Evolutionary conservation across 176 grass and related monocot genomes (phyloP).

Genomic region (Elymus sibiricus): DNA sequence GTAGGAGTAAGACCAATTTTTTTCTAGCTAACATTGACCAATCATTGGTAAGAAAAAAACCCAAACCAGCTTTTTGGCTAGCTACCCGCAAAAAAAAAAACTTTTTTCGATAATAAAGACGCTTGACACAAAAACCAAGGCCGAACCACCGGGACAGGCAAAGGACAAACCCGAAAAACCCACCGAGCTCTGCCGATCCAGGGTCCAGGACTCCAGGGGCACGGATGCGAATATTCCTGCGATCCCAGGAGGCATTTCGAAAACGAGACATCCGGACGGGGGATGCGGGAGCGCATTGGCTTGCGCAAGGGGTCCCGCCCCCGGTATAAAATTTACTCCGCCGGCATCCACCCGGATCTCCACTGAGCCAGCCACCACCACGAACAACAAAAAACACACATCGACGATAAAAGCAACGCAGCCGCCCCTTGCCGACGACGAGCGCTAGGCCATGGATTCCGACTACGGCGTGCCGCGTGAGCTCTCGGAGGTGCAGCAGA

Average conservation of each 20-base stretch:
- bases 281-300: background rate
- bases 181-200: background rate
- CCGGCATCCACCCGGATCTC: background rate
- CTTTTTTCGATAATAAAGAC: no score
- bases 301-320: conserved; percentile 24
- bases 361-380: conserved; percentile 20
- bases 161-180: no score
- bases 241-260: background rate
- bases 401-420: background rate
- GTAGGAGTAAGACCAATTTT: no score
- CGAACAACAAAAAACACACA: conserved; percentile 3
- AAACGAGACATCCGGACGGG: conserved; percentile 12
- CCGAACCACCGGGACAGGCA: no score
- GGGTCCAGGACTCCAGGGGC: background rate
- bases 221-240: background rate
- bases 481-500: conserved; percentile 84
- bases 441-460: conserved; percentile 54
- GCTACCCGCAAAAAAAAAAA: no score
- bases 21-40: no score
- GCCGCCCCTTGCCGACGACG: background rate
- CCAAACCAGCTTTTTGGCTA: no score
- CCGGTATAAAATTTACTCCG: conserved; percentile 17
- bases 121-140: no score
- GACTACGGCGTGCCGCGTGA: conserved; percentile 92
- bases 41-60: no score